A percentile compares a stretch with the other conserved stretches of the same genome.
phyloP scores from a whole-genome alignment of 345 rosid species.

The Nephelium lappaceum region DNA sequence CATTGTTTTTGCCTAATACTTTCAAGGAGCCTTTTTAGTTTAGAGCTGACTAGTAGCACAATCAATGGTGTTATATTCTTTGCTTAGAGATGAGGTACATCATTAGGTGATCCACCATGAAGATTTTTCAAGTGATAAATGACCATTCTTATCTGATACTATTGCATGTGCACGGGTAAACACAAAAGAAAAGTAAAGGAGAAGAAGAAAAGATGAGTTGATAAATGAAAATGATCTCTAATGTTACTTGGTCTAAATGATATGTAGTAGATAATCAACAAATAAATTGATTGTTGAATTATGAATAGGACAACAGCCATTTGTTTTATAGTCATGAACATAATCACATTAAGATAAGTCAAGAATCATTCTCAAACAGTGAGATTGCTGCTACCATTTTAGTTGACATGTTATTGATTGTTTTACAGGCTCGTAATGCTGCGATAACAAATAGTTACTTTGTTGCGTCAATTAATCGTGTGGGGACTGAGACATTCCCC shows the following conservation, averaged over 20 bases:
- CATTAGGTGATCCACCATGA: slow-evolving; percentile 2
- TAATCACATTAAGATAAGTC: not conserved
- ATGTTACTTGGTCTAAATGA: not conserved
- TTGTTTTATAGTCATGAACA: not conserved
- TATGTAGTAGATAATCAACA: not conserved
- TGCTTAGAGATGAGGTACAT: slow-evolving; percentile 3
- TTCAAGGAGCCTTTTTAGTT: not conserved
- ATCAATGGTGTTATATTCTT: not conserved
- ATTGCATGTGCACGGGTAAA: not conserved
- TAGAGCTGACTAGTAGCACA: not conserved
- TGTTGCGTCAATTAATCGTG: slow-evolving; percentile 94
- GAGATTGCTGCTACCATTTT: not conserved
- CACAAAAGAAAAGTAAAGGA: not conserved
- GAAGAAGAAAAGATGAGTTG: not conserved
- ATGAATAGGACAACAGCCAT: not conserved
- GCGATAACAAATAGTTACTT: slow-evolving; percentile 94
- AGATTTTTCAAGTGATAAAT: not conserved
- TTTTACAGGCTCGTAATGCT: slow-evolving; percentile 85
- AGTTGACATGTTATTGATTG: slow-evolving; percentile 1
- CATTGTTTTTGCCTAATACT: slow-evolving; percentile 5
- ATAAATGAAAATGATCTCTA: not conserved
- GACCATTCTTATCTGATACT: not conserved
- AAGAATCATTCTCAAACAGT: not conserved
- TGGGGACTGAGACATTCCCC: slow-evolving; percentile 93
- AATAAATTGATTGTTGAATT: not conserved